Evolutionary conservation across 352 stramenopile species (phyloP), one percentile per base, ranked within the genome.

Genomic region (Phytopythium aichiense): DNA sequence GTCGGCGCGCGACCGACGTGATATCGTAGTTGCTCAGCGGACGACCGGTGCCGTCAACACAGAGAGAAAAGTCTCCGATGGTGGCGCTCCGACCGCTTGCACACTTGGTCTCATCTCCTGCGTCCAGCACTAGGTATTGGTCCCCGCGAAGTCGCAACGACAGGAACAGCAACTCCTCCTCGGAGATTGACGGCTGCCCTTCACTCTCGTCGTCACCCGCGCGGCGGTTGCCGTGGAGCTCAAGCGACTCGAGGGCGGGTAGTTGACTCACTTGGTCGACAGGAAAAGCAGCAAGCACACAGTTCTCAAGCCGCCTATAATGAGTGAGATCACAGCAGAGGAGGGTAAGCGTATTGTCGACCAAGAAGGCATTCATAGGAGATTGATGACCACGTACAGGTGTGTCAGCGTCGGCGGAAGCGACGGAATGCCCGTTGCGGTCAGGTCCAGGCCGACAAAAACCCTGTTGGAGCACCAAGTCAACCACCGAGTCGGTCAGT

Each of bases 361-460:
- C 7, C 2, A 46, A 4, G 16, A 46, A 48, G 20, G 42, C 20
- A 13, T 25, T 13, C 12, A 8, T 7, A n/a, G 7, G 23, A n/a
- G 11, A 12, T n/a, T 22, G 1, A n/a, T 35, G 22, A 0, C 0
- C 4, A 53, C 59, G 23, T 58, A 64, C 50, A 78, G 46, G 2
- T 66, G 40, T 7, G 18, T 55, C 15, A 81, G 56, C 18, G 68
- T 70, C 1, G 18, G 8, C 8, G 73, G 70, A 4, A 76, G 60
- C 28, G n/a, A 30, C 4, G 70, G 70, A 1, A 81, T 51, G 37
- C 56, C 40, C 3, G 62, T 12, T 40, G 69, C 60, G 1, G 62
- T 60, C 46, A 81, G 35, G 55, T 78, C 63, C 35, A 81, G 52
- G 15, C 73, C 73, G 63, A 72, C 70, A 68, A 81, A 74, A 66